Base-by-base conservation (phyloP, 106 monocot species). In the Apostasia ramifera region DNA sequence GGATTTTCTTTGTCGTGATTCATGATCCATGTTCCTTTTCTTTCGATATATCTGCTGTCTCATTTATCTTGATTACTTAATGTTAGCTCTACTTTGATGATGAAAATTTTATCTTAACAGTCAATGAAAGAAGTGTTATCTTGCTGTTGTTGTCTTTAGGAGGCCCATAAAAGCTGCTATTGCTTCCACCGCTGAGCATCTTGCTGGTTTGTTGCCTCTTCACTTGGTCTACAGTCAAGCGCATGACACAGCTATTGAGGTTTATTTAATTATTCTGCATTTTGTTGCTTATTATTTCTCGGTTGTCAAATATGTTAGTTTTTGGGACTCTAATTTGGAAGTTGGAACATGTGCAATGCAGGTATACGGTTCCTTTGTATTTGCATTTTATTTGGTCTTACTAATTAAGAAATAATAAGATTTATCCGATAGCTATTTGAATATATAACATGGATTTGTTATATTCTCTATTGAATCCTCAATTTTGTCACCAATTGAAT, bases 191-290 rank as follows among this genome's bases (percentile, higher is more conserved):
- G 97, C 97, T 57, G 89, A 97, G 61, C 92, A 92, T 81, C 71
- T 97, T 57, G 80, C 92, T 78, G 97, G 97, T 65, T 74, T 97
- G 49, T 74, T 97, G 63, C 97, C 92, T 74, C 81, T 89, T 78
- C 92, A 97, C 64, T 81, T 97, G 50, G 97, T 79, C 37, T 97
- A 92, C 58, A 97, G 92, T 76, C 97, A 84, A 44, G 97, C 89
- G 45, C 97, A 97, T 79, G 92, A 97, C 73, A 82, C 89, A 77
- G 92, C 97, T 47, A 79, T 92, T 60, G 92, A 97, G 97, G 97
- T 97, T 78, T 68, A 44, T 41, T 55, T 40, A 7, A 43, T 44
- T 1, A 13, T 39, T 45, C n/a, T 43, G 4, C 40, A 62, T 45
- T 44, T 62, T 12, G 45, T 45, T 45, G 3, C 13, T 44, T 62